Evolutionary conservation across 2,329 filamentous ascomycete genomes (phyloP).

Genomic region (Fusarium nanum): DNA sequence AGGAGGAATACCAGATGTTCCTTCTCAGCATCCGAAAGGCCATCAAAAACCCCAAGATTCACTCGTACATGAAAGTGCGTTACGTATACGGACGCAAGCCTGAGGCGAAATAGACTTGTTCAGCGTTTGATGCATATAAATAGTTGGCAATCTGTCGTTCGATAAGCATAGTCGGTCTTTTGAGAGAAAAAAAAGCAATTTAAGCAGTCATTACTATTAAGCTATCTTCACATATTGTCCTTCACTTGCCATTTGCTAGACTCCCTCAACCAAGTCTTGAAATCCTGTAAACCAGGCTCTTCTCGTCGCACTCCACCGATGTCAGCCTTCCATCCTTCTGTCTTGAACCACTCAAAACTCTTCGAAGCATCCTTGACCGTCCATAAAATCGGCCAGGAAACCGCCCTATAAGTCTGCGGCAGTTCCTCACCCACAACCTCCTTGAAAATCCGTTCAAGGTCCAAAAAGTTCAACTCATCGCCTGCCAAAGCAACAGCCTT

Average conservation of each 20-base stretch:
- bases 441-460: constrained; percentile 12
- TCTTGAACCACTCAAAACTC: constrained; percentile 35
- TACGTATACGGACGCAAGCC: constrained; percentile 30
- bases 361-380: constrained; percentile 19
- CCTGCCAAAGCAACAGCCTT: constrained; percentile 15
- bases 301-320: not conserved
- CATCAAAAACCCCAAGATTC: constrained; percentile 21
- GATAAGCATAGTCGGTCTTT: not conserved
- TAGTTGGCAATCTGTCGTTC: not conserved
- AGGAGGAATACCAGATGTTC: constrained; percentile 28
- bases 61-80: constrained; percentile 24
- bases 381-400: constrained; percentile 23
- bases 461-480: constrained; percentile 16
- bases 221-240: not conserved
- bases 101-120: not conserved
- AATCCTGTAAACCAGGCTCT: constrained; percentile 12
- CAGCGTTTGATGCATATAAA: rapidly evolving
- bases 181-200: not conserved
- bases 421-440: constrained; percentile 5
- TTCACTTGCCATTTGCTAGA: constrained; percentile 34
- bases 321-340: constrained; percentile 25
- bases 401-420: constrained; percentile 4
- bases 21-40: constrained; percentile 15
- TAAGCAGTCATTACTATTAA: not conserved
- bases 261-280: constrained; percentile 37